Base-by-base conservation (phyloP, 352 stramenopile genomes). In the Pythium phragmitis region DNA sequence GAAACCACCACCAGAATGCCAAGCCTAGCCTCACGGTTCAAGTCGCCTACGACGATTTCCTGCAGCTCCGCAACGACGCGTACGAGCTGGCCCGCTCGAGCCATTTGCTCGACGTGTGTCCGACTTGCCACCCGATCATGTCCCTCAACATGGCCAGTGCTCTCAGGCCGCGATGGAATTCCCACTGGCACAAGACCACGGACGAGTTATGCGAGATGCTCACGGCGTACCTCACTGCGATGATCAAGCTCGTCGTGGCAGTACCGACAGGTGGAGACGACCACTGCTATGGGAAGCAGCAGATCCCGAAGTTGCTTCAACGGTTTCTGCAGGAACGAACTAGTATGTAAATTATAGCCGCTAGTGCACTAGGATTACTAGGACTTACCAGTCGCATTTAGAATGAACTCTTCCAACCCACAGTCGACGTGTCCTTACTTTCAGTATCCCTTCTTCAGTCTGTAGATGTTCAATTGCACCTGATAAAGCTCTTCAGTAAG, bases 31-130 rank as follows among this genome's bases (percentile, higher is more conserved):
- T 16, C 2, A 19, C 42, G 7, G 23, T 59, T 36, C 47, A 65
- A 36, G n/a, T 54, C 28, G 39, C 23, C 3, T 59, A 47, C 39
- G 41, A 36, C 6, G 59, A 52, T 14, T 54, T 65, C 26, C 17
- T 65, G 49, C 37, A 65, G 41, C 49, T 65, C 21, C 59, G 59
- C 26, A 16, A 65, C 23, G 49, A 65, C 41, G n/a, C 43, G 23
- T 65, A 59, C 21, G 33, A 58, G 23, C 36, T 65, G 16, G 48
- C 59, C 17, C 59, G 49, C 16, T 23, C 50, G 28, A 58, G 59
- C 42, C 59, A 65, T 39, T 37, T 59, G 16, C 11, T 53, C 2
- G 26, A 45, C 6, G 9, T 17, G 13, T 65, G 59, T 26, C 5
- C 13, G 39, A 59, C 59, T 30, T 65, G 59, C n/a, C 37, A 54